A percentile compares a stretch with the other conserved stretches of the same genome.
These are phyloP conservation scores for Didymellaceae sp. DNA, from an alignment of 2,329 filamentous ascomycete genomes.

Conservation along the genomic window DNA sequence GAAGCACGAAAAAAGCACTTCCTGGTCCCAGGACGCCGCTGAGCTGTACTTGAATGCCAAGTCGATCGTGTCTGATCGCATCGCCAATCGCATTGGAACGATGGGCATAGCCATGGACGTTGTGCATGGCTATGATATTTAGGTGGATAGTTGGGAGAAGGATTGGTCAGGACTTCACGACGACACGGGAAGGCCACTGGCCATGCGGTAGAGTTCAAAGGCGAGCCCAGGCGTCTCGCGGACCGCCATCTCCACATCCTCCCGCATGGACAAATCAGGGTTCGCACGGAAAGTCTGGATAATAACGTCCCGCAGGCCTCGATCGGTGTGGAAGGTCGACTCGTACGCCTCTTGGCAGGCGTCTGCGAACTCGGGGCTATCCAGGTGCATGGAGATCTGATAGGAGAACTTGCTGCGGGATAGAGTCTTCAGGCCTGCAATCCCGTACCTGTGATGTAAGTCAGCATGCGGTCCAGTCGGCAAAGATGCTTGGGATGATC, in stretches of 20 bases:
- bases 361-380: constrained; percentile 54
- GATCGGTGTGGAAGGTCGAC: constrained; percentile 57
- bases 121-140: neutral
- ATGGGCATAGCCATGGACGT: neutral
- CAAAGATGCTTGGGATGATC: constrained; percentile 15
- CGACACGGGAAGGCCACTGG: constrained; percentile 53
- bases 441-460: constrained; percentile 51
- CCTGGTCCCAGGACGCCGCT: neutral
- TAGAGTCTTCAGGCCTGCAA: constrained; percentile 55
- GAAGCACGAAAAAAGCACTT: neutral
- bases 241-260: constrained; percentile 54
- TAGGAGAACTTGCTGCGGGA: constrained; percentile 55
- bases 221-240: constrained; percentile 55
- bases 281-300: constrained; percentile 56
- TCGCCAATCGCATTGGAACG: neutral
- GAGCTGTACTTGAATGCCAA: neutral
- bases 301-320: constrained; percentile 56
- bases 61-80: neutral
- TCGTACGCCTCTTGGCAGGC: constrained; percentile 58
- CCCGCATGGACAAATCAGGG: constrained; percentile 53
- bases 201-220: constrained; percentile 57
- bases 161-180: constrained; percentile 27
- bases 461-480: constrained; percentile 27
- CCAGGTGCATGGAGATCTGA: constrained; percentile 53
- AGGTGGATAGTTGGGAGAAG: neutral